Evolutionary conservation across 1,284 basidiomycete genomes (phyloP).

Genomic region (Mycena sp.): DNA sequence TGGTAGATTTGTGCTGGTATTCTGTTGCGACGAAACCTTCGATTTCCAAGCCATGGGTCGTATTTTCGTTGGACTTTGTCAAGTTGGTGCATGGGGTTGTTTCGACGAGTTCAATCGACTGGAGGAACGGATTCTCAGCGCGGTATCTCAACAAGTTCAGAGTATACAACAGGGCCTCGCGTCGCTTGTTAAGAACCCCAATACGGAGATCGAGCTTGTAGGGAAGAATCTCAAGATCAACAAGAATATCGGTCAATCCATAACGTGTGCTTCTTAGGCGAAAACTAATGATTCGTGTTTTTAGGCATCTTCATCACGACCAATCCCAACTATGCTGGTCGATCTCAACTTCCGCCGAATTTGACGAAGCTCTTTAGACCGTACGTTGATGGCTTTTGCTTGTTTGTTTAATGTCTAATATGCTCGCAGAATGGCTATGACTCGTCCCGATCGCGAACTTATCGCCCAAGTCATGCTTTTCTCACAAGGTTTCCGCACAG

Average conservation of each 20-base stretch:
- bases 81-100: conserved; percentile 99
- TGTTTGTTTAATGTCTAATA: conserved; percentile 21
- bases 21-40: conserved; percentile 99
- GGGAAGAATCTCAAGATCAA: conserved; percentile 95
- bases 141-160: conserved; percentile 99
- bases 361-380: conserved; percentile 95
- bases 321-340: conserved; percentile 98
- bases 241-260: conserved; percentile 82
- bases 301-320: conserved; percentile 96
- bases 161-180: conserved; percentile 97
- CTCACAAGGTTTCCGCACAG: conserved; percentile 98
- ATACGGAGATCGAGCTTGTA: conserved; percentile 94
- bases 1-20: conserved; percentile 97
- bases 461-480: conserved; percentile 99
- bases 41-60: conserved; percentile 99
- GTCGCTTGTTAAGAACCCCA: conserved; percentile 81
- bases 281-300: conserved; percentile 12
- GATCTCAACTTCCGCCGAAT: conserved; percentile 97
- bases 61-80: conserved; percentile 98
- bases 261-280: conserved; percentile 1
- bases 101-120: conserved; percentile 99
- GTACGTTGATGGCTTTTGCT: conserved; percentile 54
- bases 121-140: conserved; percentile 97
- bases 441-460: conserved; percentile 95
- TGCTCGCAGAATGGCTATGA: conserved; percentile 93